Conservation (phyloP, 2,329 filamentous ascomycete species). For the Fusarium sp. region DNA sequence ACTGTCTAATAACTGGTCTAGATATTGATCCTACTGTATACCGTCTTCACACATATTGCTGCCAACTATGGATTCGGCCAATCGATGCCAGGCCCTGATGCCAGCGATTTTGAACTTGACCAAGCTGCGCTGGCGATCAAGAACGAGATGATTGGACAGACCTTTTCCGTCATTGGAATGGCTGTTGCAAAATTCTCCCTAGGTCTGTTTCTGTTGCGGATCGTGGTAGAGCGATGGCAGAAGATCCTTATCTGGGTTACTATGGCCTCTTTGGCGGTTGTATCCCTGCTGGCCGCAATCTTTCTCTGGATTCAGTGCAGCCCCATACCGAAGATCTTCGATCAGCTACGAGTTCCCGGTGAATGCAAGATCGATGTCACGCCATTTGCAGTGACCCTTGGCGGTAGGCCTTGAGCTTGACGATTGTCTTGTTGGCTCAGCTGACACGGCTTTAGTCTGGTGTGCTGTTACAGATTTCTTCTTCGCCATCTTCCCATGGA, state of each 20-base stretch:
- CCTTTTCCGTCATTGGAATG: conserved; percentile 51
- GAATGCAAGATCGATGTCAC: conserved; percentile 10
- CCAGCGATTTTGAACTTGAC: conserved; percentile 25
- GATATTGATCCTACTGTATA: conserved; percentile 46
- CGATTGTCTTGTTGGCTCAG: neutral
- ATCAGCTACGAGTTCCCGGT: conserved; percentile 5
- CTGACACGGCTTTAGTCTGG: conserved; percentile 14
- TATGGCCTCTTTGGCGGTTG: conserved; percentile 25
- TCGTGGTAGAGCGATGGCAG: conserved; percentile 48
- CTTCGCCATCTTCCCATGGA: conserved; percentile 54
- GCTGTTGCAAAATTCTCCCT: conserved; percentile 50
- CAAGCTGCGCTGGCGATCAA: conserved; percentile 41
- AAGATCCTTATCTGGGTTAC: conserved; percentile 47
- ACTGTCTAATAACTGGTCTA: conserved; percentile 3
- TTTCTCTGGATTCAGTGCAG: conserved; percentile 22
- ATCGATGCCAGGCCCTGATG: conserved; percentile 21
- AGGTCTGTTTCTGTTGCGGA: conserved; percentile 50
- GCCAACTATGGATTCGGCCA: conserved; percentile 49
- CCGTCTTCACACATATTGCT: conserved; percentile 45
- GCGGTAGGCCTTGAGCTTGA: conserved; percentile 9
- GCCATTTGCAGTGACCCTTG: conserved; percentile 22
- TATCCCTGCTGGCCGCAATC: conserved; percentile 9
- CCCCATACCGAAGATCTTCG: conserved; percentile 26
- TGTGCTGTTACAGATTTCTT: conserved; percentile 49
- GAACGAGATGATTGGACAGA: conserved; percentile 47